Evolutionary conservation across 2,329 filamentous ascomycete genomes (phyloP), one percentile per base, ranked within the genome.

Genomic region (Botrytis aclada): DNA sequence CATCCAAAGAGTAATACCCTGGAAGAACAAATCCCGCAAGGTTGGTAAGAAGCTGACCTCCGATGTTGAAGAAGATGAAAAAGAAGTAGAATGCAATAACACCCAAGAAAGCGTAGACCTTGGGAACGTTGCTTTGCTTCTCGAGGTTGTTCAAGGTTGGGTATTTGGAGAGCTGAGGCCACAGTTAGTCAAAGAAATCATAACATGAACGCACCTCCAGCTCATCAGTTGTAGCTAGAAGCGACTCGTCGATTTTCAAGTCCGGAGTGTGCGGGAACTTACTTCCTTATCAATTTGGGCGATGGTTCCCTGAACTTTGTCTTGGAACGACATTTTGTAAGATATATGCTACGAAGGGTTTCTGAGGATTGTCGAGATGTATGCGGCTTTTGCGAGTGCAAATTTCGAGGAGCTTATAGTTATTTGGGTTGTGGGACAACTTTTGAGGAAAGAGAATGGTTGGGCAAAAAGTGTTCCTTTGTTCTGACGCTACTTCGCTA

Each of bases 31-130:
- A 96, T 75, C 93, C 93, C 78, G 93, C 93, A 77, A 94, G 84
- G 86, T 97, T 97, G 84, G 93, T 94, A 78, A 97, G 86, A 81
- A 96, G 92, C 84, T 95, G 93, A 79, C 93, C 93, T 76, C 92
- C 93, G 77, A 96, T 92, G 88, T 97, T 97, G 88, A 97, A 94
- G 85, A 96, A 90, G 84, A 96, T 93, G 79, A 96, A 89, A 86
- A 95, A 94, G 85, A 96, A 94, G 87, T 97, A 97, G 77, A 95
- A 88, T 69, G 90, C 90, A 74, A 84, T 91, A 73, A 93, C 81
- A 79, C 93, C 93, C 79, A 95, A 90, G 81, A 93, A 88, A 77
- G 89, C 91, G 83, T 97, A 96, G 80, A 93, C 91, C 87, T 97
- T 97, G 82, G 93, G 93, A 69, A 96, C 88, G 73, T 88, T 90